Evolutionary conservation across 345 rosid species (phyloP), one percentile per base, ranked within the genome.

Genomic region (Melaleuca quinquenervia): DNA sequence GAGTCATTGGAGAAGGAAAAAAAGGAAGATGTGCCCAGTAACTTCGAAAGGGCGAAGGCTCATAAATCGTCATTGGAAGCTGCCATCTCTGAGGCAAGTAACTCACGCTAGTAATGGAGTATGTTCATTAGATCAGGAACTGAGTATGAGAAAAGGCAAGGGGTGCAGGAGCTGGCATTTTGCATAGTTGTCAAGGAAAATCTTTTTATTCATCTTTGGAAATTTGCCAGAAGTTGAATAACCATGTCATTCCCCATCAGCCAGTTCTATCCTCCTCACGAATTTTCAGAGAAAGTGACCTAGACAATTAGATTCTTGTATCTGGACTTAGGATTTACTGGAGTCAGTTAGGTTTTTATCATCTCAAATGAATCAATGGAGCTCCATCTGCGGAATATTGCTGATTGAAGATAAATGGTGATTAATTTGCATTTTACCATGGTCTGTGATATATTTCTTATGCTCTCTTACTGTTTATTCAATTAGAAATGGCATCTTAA

Each of bases 21-120:
- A 90, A 89, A 90, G 92, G 96, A 94, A 84, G 99, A 96, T 89
- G 88, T 83, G 87, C 88, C 96, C 87, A 95, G 94, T 91, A 91
- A 93, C 88, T 96, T 96, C 91, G 98, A 96, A 92, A 97, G 93
- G 92, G 96, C 96, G 52, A 97, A 97, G 92, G 99, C 98, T 92
- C 98, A 95, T 91, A 95, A 97, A 88, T 93, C 98, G 89, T 95
- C 98, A 83, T 84, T 93, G 92, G 99, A 97, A 91, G 98, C 98
- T 87, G 98, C 98, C 75, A 86, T 94, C 83, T 91, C 94, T 62
- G 98, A 96, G 98, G 99, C 94, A 90, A 87, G 83, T 26, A 24
- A 50, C 27, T 44, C 36, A 29, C 54, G 15, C 55, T 49, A 50
- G 56, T 51, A 16, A 82, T 36, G 13, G 12, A 51, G 58, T 15